A percentile compares a stretch with the other conserved stretches of the same genome.
Conservation (phyloP, 805 yeast species). For the Pichia insulana region DNA sequence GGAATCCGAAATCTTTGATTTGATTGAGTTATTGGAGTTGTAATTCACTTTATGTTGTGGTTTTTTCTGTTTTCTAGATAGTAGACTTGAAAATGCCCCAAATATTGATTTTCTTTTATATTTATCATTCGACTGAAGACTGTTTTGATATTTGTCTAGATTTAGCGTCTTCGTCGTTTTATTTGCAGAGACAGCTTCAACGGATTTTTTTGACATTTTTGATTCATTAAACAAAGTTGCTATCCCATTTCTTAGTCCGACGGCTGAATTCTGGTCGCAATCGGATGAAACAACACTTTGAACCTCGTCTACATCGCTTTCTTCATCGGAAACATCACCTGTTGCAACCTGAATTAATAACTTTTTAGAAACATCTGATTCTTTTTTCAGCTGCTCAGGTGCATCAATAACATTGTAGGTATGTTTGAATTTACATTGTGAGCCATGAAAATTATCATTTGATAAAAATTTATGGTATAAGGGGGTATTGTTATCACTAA, state of each 20-base stretch:
- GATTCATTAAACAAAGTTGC: too few species aligned
- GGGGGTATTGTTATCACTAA: background rate
- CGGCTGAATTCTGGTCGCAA: background rate
- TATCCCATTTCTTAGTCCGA: too few species aligned
- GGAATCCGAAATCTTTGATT: background rate
- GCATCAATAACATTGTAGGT: background rate
- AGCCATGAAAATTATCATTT: background rate
- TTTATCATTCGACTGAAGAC: background rate
- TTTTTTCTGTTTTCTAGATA: slow-evolving; percentile 1
- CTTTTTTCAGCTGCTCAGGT: background rate
- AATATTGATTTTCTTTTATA: slow-evolving; percentile 21
- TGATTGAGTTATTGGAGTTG: too few species aligned
- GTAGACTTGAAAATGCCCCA: slow-evolving; percentile 6
- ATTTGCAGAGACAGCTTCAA: background rate
- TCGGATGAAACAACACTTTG: background rate
- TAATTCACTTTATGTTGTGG: background rate
- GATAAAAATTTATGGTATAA: background rate
- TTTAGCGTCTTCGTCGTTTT: background rate
- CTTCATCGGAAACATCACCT: background rate
- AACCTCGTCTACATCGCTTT: background rate
- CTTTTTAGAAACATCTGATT: background rate
- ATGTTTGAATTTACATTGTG: background rate
- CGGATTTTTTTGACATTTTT: too few species aligned
- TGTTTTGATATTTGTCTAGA: slow-evolving; percentile 7
- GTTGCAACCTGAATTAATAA: background rate